These are phyloP conservation scores for Aspergillus saccharolyticus DNA, from an alignment of 495 filamentous ascomycete species.

Conservation along the genomic window DNA sequence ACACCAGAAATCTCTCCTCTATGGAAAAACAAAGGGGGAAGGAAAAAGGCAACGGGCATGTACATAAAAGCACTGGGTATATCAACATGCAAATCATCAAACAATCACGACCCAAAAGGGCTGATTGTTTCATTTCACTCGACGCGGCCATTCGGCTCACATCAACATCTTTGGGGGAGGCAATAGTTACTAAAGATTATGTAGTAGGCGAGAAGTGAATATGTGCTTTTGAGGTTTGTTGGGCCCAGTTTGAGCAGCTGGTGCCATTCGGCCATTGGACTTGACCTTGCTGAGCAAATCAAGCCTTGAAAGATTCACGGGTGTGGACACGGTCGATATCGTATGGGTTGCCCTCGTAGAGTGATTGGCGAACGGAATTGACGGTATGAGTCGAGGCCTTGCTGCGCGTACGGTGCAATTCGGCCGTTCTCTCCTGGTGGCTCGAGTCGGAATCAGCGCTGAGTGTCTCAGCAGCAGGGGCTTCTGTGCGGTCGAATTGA, in stretches of 20 bases:
- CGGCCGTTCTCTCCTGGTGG: constrained; percentile 13
- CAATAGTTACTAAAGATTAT: constrained; percentile 24
- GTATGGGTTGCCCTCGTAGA: constrained; percentile 44
- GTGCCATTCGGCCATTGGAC: not conserved
- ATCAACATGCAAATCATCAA: constrained; percentile 19
- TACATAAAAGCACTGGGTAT: constrained; percentile 18
- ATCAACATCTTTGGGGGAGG: constrained; percentile 4
- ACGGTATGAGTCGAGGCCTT: constrained; percentile 31
- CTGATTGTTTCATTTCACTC: constrained; percentile 12
- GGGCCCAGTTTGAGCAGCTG: not conserved
- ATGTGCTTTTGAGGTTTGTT: not conserved
- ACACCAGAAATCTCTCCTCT: constrained; percentile 13
- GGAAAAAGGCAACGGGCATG: constrained; percentile 5
- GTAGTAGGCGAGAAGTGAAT: not conserved
- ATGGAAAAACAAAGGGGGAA: constrained; percentile 14
- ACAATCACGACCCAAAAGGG: constrained; percentile 6
- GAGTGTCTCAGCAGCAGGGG: constrained; percentile 27
- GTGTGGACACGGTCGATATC: constrained; percentile 45
- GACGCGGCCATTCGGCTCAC: constrained; percentile 14
- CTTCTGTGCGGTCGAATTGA: constrained; percentile 39
- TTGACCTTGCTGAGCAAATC: not conserved
- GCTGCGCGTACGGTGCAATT: constrained; percentile 28
- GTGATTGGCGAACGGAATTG: constrained; percentile 23
- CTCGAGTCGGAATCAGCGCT: constrained; percentile 24
- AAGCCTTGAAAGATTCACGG: constrained; percentile 37